A percentile compares a stretch with the other conserved stretches of the same genome.
Evolutionary conservation across 2,329 filamentous ascomycete genomes (phyloP).

Genomic region (Phaeoacremonium minimum): DNA sequence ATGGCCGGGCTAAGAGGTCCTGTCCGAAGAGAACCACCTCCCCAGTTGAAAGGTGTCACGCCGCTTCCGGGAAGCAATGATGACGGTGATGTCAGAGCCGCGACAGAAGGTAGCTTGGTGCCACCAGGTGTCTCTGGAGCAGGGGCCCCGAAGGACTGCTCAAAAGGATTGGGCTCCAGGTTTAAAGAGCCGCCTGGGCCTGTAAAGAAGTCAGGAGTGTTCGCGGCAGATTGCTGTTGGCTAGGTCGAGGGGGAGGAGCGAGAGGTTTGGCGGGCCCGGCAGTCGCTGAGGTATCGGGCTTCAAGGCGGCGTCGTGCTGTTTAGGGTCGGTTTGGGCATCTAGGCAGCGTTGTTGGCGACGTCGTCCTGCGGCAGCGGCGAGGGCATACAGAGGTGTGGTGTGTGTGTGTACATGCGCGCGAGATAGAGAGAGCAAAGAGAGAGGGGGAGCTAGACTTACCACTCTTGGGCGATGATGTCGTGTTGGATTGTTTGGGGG

Average conservation of each 20-base stretch:
- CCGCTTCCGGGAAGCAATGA: slow-evolving; percentile 71
- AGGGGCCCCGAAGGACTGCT: slow-evolving; percentile 77
- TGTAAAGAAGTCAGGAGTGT: slow-evolving; percentile 68
- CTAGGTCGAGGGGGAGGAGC: slow-evolving; percentile 66
- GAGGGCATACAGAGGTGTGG: no score
- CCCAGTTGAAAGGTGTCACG: slow-evolving; percentile 74
- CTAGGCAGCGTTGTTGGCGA: slow-evolving; percentile 22
- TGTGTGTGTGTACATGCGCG: no score
- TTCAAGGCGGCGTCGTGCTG: slow-evolving; percentile 37
- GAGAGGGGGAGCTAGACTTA: slow-evolving; percentile 25
- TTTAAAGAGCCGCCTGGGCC: slow-evolving; percentile 54
- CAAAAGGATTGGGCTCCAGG: slow-evolving; percentile 93
- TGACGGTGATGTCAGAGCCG: slow-evolving; percentile 85
- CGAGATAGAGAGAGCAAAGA: no score
- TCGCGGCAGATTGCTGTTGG: slow-evolving; percentile 33
- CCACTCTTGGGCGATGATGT: slow-evolving; percentile 35
- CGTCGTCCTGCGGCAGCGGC: slow-evolving; percentile 4
- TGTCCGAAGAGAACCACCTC: slow-evolving; percentile 77
- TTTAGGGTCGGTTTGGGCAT: slow-evolving; percentile 40
- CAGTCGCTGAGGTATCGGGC: slow-evolving; percentile 46
- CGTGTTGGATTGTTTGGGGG: slow-evolving; percentile 40
- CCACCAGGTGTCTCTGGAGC: slow-evolving; percentile 76
- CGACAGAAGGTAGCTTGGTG: slow-evolving; percentile 82
- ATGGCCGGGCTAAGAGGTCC: slow-evolving; percentile 95
- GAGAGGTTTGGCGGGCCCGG: slow-evolving; percentile 60